phyloP scores from a whole-genome alignment of 345 rosid species.

The Noccaea caerulescens region DNA sequence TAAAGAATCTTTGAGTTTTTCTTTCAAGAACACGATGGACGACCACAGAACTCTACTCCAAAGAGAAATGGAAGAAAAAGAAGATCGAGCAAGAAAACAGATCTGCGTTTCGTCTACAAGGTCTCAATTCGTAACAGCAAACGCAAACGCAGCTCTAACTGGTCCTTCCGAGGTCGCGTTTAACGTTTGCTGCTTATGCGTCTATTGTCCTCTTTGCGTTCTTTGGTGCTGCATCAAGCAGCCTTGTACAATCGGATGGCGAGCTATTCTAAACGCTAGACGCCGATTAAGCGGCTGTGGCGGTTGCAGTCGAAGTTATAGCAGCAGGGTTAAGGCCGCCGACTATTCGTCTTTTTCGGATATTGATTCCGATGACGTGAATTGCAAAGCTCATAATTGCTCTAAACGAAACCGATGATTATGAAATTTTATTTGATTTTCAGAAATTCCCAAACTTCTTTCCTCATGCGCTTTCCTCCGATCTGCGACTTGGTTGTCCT shows the following conservation, averaged over 20 bases:
- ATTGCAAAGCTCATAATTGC: conserved; percentile 34
- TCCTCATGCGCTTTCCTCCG: conserved; percentile 1
- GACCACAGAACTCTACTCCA: conserved; percentile 28
- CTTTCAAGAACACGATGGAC: conserved; percentile 36
- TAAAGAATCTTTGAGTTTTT: conserved; percentile 8
- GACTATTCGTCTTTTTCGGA: conserved; percentile 81
- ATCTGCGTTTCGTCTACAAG: conserved; percentile 16
- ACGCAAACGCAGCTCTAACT: conserved; percentile 35
- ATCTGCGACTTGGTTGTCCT: conserved; percentile 3
- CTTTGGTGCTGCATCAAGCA: conserved; percentile 58
- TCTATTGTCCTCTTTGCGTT: conserved; percentile 64
- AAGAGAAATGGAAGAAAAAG: conserved; percentile 28
- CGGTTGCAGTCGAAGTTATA: conserved; percentile 42
- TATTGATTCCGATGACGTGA: conserved; percentile 53
- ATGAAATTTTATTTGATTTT: background rate
- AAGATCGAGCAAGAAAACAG: conserved; percentile 16
- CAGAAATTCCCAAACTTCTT: conserved; percentile 4
- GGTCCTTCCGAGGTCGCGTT: conserved; percentile 54
- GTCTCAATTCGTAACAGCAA: conserved; percentile 10
- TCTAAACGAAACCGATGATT: conserved; percentile 27
- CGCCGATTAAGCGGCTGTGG: conserved; percentile 43
- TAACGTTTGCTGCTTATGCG: conserved; percentile 60
- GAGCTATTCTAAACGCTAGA: conserved; percentile 44
- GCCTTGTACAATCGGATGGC: conserved; percentile 65
- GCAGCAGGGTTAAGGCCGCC: conserved; percentile 43